Evolutionary conservation across 1,284 basidiomycete genomes (phyloP).

Genomic region (Ganoderma lucidum): DNA sequence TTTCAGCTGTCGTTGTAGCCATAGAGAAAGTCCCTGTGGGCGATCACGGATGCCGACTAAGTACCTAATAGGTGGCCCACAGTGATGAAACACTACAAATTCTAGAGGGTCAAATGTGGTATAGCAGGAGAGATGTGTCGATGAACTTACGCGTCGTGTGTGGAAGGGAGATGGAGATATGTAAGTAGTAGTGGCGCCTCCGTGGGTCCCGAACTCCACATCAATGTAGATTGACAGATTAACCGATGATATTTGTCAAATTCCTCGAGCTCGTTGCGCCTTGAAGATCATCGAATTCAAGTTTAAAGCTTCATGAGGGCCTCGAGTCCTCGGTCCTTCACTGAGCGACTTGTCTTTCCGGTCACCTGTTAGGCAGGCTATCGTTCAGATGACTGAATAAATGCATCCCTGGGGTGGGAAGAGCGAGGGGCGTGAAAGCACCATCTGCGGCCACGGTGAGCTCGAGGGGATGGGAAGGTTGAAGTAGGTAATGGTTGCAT

Average conservation of each 20-base stretch:
- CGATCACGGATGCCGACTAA: background rate
- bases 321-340: background rate
- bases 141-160: background rate
- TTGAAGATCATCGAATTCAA: background rate
- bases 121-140: background rate
- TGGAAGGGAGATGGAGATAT: background rate
- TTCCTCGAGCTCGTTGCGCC: background rate
- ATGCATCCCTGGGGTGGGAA: too few species aligned
- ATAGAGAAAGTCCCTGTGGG: background rate
- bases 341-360: too few species aligned
- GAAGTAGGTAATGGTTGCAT: background rate
- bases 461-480: background rate
- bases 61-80: background rate
- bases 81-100: background rate
- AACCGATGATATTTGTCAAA: background rate
- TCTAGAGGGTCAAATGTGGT: background rate
- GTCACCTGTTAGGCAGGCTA: background rate
- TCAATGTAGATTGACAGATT: conserved; percentile 3
- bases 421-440: too few species aligned
- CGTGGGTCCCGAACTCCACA: background rate
- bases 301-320: background rate
- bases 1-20: background rate
- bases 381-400: background rate
- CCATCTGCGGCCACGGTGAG: too few species aligned
- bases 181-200: background rate